Evolutionary conservation across 352 stramenopile species (phyloP).

Genomic region (Labyrinthula sp.): DNA sequence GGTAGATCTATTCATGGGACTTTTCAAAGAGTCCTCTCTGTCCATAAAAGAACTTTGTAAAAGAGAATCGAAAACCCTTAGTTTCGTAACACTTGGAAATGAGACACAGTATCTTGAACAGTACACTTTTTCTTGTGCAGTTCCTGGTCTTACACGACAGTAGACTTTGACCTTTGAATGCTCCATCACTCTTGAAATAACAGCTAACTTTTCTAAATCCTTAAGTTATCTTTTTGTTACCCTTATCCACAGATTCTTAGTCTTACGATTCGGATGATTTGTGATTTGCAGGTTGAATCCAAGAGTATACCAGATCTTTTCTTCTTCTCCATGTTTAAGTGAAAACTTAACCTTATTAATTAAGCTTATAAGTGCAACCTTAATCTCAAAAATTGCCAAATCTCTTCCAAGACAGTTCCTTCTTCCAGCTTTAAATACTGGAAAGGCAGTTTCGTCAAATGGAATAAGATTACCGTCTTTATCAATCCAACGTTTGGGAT

Average conservation of each 20-base stretch:
- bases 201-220: no score
- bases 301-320: conserved; percentile 7
- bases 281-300: background rate
- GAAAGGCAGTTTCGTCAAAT: conserved; percentile 17
- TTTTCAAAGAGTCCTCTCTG: conserved; percentile 15
- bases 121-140: conserved; percentile 20
- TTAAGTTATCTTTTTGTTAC: no score
- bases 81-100: conserved; percentile 24
- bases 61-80: no score
- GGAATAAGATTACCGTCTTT: no score
- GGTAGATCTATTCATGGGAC: background rate
- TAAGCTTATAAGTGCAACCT: conserved; percentile 15
- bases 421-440: conserved; percentile 21
- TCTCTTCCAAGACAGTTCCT: conserved; percentile 20
- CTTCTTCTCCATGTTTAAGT: conserved; percentile 12
- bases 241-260: conserved; percentile 3
- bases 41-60: conserved; percentile 6
- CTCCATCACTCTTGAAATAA: no score
- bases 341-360: conserved; percentile 22
- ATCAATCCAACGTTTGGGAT: conserved; percentile 24
- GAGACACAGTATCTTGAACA: no score
- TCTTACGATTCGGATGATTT: conserved; percentile 1
- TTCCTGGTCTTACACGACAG: conserved; percentile 58
- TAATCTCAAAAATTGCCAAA: conserved; percentile 28
- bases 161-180: no score